Evolutionary conservation across 1,284 basidiomycete species (phyloP), one percentile per base, ranked within the genome.

Genomic region (Trichosporon sp.): DNA sequence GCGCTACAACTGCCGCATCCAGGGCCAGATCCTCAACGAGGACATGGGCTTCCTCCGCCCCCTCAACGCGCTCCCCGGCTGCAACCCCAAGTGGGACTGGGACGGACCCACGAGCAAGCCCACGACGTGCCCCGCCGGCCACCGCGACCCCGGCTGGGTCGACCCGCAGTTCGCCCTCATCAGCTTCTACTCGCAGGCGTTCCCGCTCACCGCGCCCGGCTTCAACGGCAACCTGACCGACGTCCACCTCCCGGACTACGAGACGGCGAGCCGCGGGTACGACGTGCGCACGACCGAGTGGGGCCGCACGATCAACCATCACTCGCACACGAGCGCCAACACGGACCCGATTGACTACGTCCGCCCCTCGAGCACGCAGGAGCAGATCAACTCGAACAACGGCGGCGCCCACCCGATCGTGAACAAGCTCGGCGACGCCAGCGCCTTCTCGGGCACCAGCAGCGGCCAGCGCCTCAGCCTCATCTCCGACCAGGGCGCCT

Each of bases 1-100:
- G 56, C 35, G 38, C 35, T 35, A 25, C 51, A 32, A 53, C 32
- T 65, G 32, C 51, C 67, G 67, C 11, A 18, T 47, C 38, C 65
- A 71, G 65, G 70, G 70, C 31, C 15, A 51, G 65, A 63, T 68
- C 11, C 67, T 63, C 11, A 47, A 62, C 53, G 70, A 71, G 67
- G 70, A 71, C 32, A 31, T 68, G 6, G 71, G 71, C 3, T 62
- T 32, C 38, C 23, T 60, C 34, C 32, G 64, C 42, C 23, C 68
- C 12, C 64, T 72, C 34, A n/a, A 65, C 34, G 15, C 62, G 12
- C 66, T 72, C 0, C 68, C 68, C 0, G 71, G 71, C 12, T 72
- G 71, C 68, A 72, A 72, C 68, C 62, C 65, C 7, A 32, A 27
- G 25, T 72, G 71, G 71, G 56, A 56, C 32, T 64, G 53, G 58